A percentile compares a stretch with the other conserved stretches of the same genome.
These are phyloP conservation scores for Neocucurbitaria cava DNA, from an alignment of 2,329 filamentous ascomycete genomes.

Conservation along the genomic window DNA sequence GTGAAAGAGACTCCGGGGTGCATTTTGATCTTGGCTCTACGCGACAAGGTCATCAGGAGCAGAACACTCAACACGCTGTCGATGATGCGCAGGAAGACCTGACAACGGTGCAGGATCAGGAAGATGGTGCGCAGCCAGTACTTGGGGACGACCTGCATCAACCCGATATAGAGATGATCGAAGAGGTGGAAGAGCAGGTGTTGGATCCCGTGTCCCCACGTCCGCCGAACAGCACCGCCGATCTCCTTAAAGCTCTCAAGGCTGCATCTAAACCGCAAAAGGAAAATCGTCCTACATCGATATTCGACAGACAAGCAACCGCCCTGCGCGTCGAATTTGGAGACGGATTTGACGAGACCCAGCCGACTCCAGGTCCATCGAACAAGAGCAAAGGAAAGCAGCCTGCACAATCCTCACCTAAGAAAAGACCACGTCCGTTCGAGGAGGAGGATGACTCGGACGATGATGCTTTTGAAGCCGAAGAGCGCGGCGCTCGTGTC, in stretches of 20 bases:
- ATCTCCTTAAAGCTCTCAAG: conserved; percentile 27
- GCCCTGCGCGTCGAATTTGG: conserved; percentile 50
- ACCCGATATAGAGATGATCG: conserved; percentile 4
- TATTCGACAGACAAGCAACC: conserved; percentile 51
- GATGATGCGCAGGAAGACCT: conserved; percentile 9
- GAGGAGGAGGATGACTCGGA: conserved; percentile 38
- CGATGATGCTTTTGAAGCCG: conserved; percentile 55
- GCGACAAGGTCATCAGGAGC: conserved; percentile 11
- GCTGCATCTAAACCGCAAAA: conserved; percentile 31
- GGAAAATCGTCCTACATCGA: conserved; percentile 42
- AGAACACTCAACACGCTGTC: conserved; percentile 2
- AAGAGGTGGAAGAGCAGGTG: conserved; percentile 14
- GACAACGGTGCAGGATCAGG: conserved; percentile 6
- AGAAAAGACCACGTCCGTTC: conserved; percentile 33
- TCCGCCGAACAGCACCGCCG: conserved; percentile 33
- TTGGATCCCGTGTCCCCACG: conserved; percentile 12
- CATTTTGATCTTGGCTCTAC: conserved; percentile 11
- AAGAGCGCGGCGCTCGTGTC: conserved; percentile 44
- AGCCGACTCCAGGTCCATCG: conserved; percentile 31
- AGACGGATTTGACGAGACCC: conserved; percentile 42
- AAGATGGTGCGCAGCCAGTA: conserved; percentile 9
- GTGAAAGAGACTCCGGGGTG: conserved; percentile 25
- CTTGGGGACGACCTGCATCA: conserved; percentile 5
- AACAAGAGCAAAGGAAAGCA: conserved; percentile 36
- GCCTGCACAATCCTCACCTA: conserved; percentile 30